Base-by-base conservation (phyloP, 208 protist species). In the Acanthamoeba lenticulata region DNA sequence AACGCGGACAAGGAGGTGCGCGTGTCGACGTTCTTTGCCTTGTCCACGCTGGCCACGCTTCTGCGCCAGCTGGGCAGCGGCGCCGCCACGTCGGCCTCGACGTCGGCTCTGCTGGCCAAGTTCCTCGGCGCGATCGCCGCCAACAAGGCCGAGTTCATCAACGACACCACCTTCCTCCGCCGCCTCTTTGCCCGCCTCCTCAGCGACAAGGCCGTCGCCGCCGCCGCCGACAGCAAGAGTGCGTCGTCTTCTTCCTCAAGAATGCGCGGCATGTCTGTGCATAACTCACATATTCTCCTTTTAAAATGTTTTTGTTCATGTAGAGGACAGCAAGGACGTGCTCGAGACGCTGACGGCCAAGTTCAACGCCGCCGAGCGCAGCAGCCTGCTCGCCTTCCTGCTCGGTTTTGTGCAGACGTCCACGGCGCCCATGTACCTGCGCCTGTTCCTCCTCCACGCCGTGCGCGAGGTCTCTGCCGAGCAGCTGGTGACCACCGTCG, bases 161-260 rank as follows among this genome's bases (percentile, higher is more conserved):
- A 13, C 62, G 86, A 92, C 44, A 42, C 21, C 24, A 77, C 86
- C 86, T 92, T 77, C 62, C 29, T 92, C 29, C 47, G 86, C 21
- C 69, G 24, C n/a, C 40, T 92, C 86, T 74, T 65, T 24, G 19
- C n/a, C 13, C 57, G 24, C 17, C 42, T 74, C 15, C 60, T 92
- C 17, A 92, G 86, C 44, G 86, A 92, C 15, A 19, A 44, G 11
- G 38, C 24, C 11, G 47, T 11, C 32, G 47, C 32, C 0, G 55
- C 24, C 13, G 21, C 52, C 21, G 24, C 15, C 17, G 19, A n/a
- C 21, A 7, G 27, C 69, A 60, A 60, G 52, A 60, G 11, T 60
- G 52, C 52, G 15, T 27, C 15, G 11, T 60, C 11, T 60, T 60
- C 21, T 60, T 60, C 52, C 11, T 15, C 55, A 62, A 62, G n/a